phyloP scores from a whole-genome alignment of 306 rosid species.

The Casuarina glauca region DNA sequence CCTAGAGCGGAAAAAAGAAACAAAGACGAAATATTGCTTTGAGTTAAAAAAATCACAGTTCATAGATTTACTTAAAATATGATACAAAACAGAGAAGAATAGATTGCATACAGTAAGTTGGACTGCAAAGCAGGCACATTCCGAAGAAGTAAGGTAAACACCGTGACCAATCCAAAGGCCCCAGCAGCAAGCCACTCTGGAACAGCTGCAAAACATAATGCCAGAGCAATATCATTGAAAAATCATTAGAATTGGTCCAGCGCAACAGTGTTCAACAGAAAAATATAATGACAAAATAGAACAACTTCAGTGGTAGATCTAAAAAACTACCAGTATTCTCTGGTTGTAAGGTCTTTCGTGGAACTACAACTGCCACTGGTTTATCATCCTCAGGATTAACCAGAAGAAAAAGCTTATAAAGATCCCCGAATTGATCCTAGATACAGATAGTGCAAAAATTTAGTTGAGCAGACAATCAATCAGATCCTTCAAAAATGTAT shows the following conservation, averaged over 20 bases:
- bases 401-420: conserved; percentile 82
- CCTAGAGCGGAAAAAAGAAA: not conserved
- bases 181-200: conserved; percentile 98
- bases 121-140: conserved; percentile 93
- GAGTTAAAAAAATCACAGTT: not conserved
- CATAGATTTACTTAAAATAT: not conserved
- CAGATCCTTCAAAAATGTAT: conserved; percentile 10
- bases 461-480: conserved; percentile 27
- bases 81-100: conserved; percentile 1
- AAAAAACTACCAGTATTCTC: conserved; percentile 72
- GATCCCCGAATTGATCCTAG: conserved; percentile 85
- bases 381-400: conserved; percentile 96
- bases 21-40: conserved; percentile 3
- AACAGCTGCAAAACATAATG: conserved; percentile 59
- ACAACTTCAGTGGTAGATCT: conserved; percentile 9
- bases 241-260: conserved; percentile 7
- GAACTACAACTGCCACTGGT: conserved; percentile 97
- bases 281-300: not conserved
- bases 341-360: conserved; percentile 81
- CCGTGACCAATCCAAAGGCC: conserved; percentile 88
- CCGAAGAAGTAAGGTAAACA: conserved; percentile 81
- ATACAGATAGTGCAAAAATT: conserved; percentile 15
- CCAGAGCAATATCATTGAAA: conserved; percentile 13
- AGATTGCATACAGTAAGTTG: conserved; percentile 64
- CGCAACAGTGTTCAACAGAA: not conserved